Evolutionary conservation across 805 yeast species (phyloP).

Genomic region (Lipomyces yamadae): DNA sequence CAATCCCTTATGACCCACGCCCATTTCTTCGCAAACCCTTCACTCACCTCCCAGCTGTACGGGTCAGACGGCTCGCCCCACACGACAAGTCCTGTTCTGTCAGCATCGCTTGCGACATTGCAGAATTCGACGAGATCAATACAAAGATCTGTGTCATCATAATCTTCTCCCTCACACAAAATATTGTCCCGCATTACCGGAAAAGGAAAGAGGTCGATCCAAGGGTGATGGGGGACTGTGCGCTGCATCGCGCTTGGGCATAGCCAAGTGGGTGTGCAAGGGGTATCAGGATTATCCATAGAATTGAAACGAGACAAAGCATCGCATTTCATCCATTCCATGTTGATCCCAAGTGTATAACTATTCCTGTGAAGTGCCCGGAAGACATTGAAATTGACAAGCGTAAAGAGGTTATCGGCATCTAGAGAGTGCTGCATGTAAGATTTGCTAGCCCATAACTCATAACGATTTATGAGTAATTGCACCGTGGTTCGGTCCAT

Average conservation of each 20-base stretch:
- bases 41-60: background rate
- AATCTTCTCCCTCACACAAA: background rate
- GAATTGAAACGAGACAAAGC: background rate
- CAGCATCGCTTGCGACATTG: background rate
- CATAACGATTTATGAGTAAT: background rate
- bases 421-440: background rate
- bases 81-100: background rate
- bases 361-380: background rate
- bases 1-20: background rate
- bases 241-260: background rate
- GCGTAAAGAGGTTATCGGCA: background rate
- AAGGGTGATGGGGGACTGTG: background rate
- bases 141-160: background rate
- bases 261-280: background rate
- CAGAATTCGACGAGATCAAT: background rate
- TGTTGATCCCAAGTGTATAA: background rate
- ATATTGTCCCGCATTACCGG: background rate
- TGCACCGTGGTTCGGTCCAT: background rate
- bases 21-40: constrained; percentile 2
- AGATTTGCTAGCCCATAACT: background rate
- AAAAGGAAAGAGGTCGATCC: background rate
- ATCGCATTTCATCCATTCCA: background rate
- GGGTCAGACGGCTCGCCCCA: background rate
- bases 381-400: background rate
- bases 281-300: background rate